phyloP scores from a whole-genome alignment of 768 basidiomycete genomes.

The Pleurotus pulmonarius region DNA sequence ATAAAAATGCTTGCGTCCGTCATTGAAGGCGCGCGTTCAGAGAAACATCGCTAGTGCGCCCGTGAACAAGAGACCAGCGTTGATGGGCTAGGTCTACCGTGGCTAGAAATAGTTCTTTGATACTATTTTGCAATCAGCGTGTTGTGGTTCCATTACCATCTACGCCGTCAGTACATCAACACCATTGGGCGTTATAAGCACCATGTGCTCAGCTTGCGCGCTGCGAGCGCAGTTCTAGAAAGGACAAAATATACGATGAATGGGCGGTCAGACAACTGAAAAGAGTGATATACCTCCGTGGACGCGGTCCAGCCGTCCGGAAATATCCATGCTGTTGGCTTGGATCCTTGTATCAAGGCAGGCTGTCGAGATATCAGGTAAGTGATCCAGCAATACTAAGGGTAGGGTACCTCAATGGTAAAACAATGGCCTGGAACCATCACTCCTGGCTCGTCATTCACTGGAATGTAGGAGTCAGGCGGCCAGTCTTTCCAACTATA shows the following conservation, averaged over 20 bases:
- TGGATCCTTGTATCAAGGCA: slow-evolving; percentile 68
- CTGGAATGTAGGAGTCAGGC: slow-evolving; percentile 30
- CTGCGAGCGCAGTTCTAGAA: slow-evolving; percentile 72
- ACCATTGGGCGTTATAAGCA: slow-evolving; percentile 76
- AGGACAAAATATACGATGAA: not conserved
- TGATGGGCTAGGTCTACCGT: too few species aligned
- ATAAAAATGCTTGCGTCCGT: too few species aligned
- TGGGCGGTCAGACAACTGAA: not conserved
- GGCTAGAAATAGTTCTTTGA: too few species aligned
- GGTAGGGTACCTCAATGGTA: slow-evolving; percentile 71
- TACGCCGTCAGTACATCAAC: slow-evolving; percentile 71
- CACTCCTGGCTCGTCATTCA: slow-evolving; percentile 75
- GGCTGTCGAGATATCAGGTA: slow-evolving; percentile 41
- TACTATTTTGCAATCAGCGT: too few species aligned
- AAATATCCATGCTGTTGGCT: slow-evolving; percentile 71
- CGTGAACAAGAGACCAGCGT: too few species aligned
- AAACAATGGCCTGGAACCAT: slow-evolving; percentile 90
- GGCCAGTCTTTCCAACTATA: too few species aligned
- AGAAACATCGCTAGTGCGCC: too few species aligned
- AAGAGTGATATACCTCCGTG: slow-evolving; percentile 55
- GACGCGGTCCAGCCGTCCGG: slow-evolving; percentile 95
- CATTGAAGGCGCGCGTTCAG: too few species aligned
- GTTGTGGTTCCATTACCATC: not conserved
- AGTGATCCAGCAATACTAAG: not conserved
- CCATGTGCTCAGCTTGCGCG: slow-evolving; percentile 87